These are phyloP conservation scores for Marsdenia floribunda DNA, from an alignment of 257 asterid species.

Conservation along the genomic window DNA sequence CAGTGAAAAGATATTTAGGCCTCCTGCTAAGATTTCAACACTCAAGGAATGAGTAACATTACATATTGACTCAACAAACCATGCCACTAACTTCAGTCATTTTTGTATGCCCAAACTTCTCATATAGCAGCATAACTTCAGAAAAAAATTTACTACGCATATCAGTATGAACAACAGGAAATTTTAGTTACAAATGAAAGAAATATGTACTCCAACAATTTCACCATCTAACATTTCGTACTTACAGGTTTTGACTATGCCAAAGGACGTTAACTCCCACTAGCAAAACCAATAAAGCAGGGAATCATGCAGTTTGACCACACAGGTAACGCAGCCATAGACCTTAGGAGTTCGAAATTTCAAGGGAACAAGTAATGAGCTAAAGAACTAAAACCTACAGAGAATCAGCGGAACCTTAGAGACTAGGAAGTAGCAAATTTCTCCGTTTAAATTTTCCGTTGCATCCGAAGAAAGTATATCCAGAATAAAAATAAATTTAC, in stretches of 20 bases:
- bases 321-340: not conserved
- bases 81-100: not conserved
- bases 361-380: not conserved
- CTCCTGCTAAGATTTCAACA: not conserved
- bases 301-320: not conserved
- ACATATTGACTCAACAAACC: not conserved
- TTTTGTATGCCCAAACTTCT: too few relatives aligned
- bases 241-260: conserved; percentile 4
- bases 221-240: not conserved
- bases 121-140: not conserved
- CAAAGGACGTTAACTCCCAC: not conserved
- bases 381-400: not conserved
- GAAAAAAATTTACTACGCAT: not conserved
- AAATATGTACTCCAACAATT: not conserved
- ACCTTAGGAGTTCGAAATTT: conserved; percentile 7
- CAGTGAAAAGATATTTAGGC: not conserved
- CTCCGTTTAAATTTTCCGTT: not conserved
- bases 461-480: not conserved
- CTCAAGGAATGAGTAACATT: not conserved
- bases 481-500: not conserved
- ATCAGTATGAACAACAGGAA: not conserved
- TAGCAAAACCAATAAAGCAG: conserved; percentile 2
- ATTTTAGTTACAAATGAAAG: not conserved
- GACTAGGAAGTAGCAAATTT: conserved; percentile 4
- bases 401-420: not conserved